Evolutionary conservation across 163 green algal genomes (phyloP), one percentile per base, ranked within the genome.

Genomic region (Chloromonas sp.): DNA sequence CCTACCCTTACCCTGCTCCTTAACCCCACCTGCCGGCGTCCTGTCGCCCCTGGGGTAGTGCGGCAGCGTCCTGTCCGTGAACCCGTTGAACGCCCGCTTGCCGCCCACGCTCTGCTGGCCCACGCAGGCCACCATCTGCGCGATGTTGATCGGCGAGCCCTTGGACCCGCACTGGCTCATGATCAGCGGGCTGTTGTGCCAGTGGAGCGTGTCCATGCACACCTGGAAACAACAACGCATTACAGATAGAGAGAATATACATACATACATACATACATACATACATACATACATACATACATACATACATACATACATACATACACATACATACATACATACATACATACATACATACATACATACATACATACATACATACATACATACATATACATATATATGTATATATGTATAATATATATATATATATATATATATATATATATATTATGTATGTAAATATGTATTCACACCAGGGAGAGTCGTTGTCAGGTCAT

Each of bases 131-230:
- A 99, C 93, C 95, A 98, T 98, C 91, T 95, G 85, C 61, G 94
- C 94, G 84, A 99, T 98, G 93, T 99, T 99, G 92, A 99, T 98
- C 80, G 96, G 92, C 0, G 91, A 96, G 60, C 97, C 97, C 90
- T 98, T 99, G 87, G 89, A 95, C 5, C 97, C 97, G 85, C 96
- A 98, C 89, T 97, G 94, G 78, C 91, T 95, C 97, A 99, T 99
- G 88, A 98, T 98, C 61, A 99, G 92, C 0, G 96, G 93, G n/a
- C 88, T 91, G 93, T 99, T 99, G 91, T 95, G 90, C 81, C 84
- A 91, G 78, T 96, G 89, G 81, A 99, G 91, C 15, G 92, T 95
- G 88, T 90, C 84, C 89, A 96, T 94, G 87, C 95, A 97, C 84
- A 97, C 92, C 83, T 95, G 92, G 13, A 80, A 13, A 14, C 74